Conservation (phyloP, 2,329 filamentous ascomycete species). For the Colletotrichum spaethianum region DNA sequence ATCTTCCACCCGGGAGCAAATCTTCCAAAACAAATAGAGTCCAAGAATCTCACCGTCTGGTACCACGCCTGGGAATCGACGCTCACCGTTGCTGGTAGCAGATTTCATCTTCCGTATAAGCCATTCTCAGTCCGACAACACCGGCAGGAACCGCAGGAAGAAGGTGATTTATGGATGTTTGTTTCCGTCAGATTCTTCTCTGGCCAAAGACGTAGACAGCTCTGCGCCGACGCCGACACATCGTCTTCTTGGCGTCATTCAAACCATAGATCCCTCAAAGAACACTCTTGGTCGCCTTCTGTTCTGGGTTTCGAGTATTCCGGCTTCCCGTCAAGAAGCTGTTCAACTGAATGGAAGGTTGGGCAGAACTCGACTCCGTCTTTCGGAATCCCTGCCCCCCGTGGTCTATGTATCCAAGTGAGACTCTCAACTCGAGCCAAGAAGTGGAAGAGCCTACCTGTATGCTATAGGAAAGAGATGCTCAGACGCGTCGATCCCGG, state of each 20-base stretch:
- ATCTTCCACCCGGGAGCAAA: not conserved
- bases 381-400: not conserved
- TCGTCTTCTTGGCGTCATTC: not conserved
- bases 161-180: too few species aligned
- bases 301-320: not conserved
- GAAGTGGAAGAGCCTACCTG: not conserved
- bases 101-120: not conserved
- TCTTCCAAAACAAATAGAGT: not conserved
- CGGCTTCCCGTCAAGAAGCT: not conserved
- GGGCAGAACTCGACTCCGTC: not conserved
- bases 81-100: too few species aligned
- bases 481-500: not conserved
- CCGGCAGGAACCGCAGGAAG: not conserved
- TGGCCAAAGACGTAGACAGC: not conserved
- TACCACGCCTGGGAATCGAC: not conserved
- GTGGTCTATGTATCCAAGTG: not conserved
- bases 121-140: not conserved
- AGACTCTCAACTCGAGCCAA: not conserved
- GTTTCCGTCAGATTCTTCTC: not conserved
- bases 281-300: not conserved
- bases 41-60: not conserved
- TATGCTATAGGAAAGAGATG: not conserved
- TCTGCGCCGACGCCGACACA: too few species aligned
- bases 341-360: not conserved
- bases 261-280: not conserved